Evolutionary conservation across 441 rosid species (phyloP).

Genomic region (Rhodomyrtus psidioides): DNA sequence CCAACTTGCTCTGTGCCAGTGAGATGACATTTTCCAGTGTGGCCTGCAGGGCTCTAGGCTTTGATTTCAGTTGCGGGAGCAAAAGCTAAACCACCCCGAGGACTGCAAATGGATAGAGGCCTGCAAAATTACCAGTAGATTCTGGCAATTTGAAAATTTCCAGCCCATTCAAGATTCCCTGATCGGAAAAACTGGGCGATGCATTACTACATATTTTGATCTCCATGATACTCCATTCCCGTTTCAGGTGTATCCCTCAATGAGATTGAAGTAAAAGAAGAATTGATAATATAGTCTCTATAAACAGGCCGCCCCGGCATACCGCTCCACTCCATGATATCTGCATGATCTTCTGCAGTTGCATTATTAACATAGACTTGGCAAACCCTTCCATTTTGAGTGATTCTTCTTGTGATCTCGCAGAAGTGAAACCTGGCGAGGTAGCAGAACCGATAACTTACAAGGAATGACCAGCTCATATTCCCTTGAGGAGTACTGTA

Average conservation of each 20-base stretch:
- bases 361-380: not conserved
- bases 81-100: not conserved
- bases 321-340: not conserved
- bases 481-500: not conserved
- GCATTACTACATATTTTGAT: not conserved
- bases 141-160: not conserved
- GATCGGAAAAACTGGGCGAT: not conserved
- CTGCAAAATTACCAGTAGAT: not conserved
- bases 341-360: not conserved
- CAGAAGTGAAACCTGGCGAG: conserved; percentile 20
- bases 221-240: not conserved
- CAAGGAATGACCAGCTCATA: conserved; percentile 15
- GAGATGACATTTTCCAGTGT: not conserved
- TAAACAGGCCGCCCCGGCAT: not conserved
- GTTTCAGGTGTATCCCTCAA: not conserved
- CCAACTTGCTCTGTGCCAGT: not conserved
- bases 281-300: not conserved
- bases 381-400: not conserved
- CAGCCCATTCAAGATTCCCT: not conserved
- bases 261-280: not conserved
- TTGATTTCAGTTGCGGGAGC: not conserved
- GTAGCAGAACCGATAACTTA: not conserved
- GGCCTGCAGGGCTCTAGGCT: not conserved
- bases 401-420: conserved; percentile 10
- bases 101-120: not conserved